Evolutionary conservation across 176 grass and related monocot species (phyloP), one percentile per base, ranked within the genome.

Genomic region (Avena atlantica): DNA sequence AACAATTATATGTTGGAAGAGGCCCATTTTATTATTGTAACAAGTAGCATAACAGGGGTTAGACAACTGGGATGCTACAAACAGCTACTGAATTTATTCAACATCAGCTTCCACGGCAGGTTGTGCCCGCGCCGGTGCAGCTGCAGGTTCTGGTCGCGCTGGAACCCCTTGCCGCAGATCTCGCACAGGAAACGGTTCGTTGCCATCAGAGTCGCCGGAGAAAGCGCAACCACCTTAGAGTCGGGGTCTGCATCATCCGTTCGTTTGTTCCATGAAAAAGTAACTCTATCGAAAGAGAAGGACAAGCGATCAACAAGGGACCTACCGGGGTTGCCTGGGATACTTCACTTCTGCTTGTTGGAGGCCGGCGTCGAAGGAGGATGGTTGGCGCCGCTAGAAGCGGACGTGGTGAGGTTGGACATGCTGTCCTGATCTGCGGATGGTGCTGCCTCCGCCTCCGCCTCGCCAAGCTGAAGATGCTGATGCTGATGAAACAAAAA

Each of bases 101-200:
- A 34, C 31, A 34, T 29, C 27, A 29, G 94, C 87, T 99, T 99
- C 97, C 97, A 99, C 6, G 97, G 97, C 65, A 99, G 91, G 92
- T 99, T 99, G 87, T 99, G 97, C 49, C 97, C 97, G 78, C 97
- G 91, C 29, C 97, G 89, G 73, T 99, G 97, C 10, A 99, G 94
- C 92, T 99, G 94, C 83, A 99, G 92, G 89, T 99, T 99, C 89
- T 99, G 97, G 80, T 99, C 97, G 2, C 97, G 89, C 89, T 99
- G 94, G 83, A 99, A 99, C 20, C 97, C 97, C 64, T 99, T 99
- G 74, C 88, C 90, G 91, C 97, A 99, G 85, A 99, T 93, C 89
- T 99, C 97, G 78, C 97, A 99, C 76, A 94, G 80, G 61, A 99
- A 99, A 3, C 97, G 84, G 89, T 99, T 99, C 78, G 92, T 99